Conservation (phyloP, 192 early-diverging fungal species). For the Linnemannia zychae region DNA sequence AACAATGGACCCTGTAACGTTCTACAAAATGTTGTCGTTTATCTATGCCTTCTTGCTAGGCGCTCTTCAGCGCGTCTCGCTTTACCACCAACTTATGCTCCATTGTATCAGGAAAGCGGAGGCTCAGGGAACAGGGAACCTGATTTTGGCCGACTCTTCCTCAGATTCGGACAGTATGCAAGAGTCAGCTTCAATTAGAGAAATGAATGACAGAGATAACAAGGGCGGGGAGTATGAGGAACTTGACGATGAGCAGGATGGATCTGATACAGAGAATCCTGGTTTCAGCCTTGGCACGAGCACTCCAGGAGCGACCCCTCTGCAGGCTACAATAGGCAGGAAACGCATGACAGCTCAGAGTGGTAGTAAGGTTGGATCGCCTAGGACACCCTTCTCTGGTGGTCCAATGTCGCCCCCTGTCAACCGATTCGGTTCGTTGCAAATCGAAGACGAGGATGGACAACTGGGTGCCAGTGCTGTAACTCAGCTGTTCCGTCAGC, state of each 20-base stretch:
- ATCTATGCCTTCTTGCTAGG: constrained; percentile 84
- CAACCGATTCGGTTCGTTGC: constrained; percentile 28
- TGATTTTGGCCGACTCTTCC: constrained; percentile 39
- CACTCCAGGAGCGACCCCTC: constrained; percentile 39
- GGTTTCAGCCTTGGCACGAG: constrained; percentile 48
- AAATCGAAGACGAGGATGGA: constrained; percentile 29
- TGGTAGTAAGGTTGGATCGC: constrained; percentile 12
- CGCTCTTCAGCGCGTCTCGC: constrained; percentile 76
- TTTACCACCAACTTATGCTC: constrained; percentile 80
- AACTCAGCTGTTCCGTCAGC: constrained; percentile 59
- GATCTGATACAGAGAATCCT: constrained; percentile 26
- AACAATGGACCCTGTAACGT: constrained; percentile 88
- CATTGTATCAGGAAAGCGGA: constrained; percentile 74
- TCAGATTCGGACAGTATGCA: constrained; percentile 43
- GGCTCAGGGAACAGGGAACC: constrained; percentile 48
- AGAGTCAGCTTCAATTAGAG: constrained; percentile 31
- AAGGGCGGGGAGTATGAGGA: constrained; percentile 21
- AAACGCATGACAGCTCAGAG: constrained; percentile 6
- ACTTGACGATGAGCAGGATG: constrained; percentile 20
- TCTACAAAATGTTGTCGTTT: constrained; percentile 80
- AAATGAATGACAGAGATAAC: constrained; percentile 26
- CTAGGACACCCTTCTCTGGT: constrained; percentile 16
- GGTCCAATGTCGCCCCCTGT: constrained; percentile 14
- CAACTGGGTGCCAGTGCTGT: constrained; percentile 25
- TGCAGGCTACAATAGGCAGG: constrained; percentile 18